Evolutionary conservation across 2,329 filamentous ascomycete species (phyloP).

Genomic region (Epichloe brachyelytri): DNA sequence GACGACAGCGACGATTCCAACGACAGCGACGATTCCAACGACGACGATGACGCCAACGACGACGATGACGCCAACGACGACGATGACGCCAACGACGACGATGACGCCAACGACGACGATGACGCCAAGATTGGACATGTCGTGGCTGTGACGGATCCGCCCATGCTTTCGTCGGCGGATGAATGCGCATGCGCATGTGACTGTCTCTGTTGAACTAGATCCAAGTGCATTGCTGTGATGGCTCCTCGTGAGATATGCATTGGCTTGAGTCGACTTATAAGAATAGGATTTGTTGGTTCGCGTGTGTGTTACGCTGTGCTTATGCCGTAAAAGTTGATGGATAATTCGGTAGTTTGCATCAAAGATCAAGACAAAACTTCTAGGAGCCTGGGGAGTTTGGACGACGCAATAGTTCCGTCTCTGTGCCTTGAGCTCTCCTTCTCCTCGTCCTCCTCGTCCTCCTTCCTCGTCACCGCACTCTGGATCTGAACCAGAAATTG

Average conservation of each 20-base stretch:
- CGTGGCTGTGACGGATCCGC: neutral
- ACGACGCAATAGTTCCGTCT: neutral
- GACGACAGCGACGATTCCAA: too few species aligned
- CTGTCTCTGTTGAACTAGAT: neutral
- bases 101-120: neutral
- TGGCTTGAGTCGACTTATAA: neutral
- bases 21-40: too few species aligned
- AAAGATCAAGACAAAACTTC: neutral
- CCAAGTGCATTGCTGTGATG: neutral
- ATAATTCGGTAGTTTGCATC: neutral
- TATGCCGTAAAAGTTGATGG: neutral
- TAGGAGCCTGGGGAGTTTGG: neutral
- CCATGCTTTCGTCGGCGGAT: neutral
- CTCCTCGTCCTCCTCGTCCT: neutral
- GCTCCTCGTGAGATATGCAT: neutral
- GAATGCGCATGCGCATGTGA: neutral
- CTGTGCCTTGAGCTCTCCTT: neutral
- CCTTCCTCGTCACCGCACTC: neutral
- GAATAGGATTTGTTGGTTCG: too few species aligned
- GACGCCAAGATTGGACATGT: neutral
- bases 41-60: neutral
- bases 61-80: too few species aligned
- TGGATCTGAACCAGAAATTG: neutral
- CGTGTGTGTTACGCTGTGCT: too few species aligned
- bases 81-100: neutral